phyloP scores from a whole-genome alignment of 139 green algal species.

The Micractinium conductrix region DNA sequence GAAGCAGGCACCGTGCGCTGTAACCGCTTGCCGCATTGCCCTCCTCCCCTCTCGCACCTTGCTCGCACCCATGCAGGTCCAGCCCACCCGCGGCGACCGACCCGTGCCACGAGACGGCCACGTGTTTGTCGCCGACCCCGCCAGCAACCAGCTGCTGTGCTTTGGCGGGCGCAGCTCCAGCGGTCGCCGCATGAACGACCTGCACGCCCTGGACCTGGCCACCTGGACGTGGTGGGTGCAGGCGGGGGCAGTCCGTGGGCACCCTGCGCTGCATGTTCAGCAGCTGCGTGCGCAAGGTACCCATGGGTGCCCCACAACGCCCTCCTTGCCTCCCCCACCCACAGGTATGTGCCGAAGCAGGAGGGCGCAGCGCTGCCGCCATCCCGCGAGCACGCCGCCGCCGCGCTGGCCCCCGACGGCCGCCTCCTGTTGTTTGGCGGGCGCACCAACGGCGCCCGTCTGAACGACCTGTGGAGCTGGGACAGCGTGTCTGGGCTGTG shows the following conservation, averaged over 20 bases:
- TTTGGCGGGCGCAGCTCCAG: slow-evolving; percentile 78
- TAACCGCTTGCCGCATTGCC: too few species aligned
- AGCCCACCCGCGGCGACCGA: slow-evolving; percentile 67
- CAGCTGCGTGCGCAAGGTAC: too few species aligned
- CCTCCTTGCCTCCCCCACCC: too few species aligned
- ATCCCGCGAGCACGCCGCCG: slow-evolving; percentile 63
- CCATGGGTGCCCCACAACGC: too few species aligned
- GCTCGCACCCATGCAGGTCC: not conserved
- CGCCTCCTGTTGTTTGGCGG: slow-evolving; percentile 82
- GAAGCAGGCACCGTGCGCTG: too few species aligned
- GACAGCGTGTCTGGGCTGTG: not conserved
- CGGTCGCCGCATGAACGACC: slow-evolving; percentile 78
- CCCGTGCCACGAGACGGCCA: slow-evolving; percentile 66
- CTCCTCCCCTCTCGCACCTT: not conserved
- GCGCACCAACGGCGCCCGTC: slow-evolving; percentile 15
- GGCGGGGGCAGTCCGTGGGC: too few species aligned
- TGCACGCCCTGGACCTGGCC: slow-evolving; percentile 82
- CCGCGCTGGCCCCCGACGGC: slow-evolving; percentile 57
- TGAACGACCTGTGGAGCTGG: slow-evolving; percentile 15
- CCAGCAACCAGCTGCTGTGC: slow-evolving; percentile 62
- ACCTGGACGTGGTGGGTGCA: slow-evolving; percentile 63
- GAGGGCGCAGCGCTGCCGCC: slow-evolving; percentile 54
- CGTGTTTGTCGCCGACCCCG: slow-evolving; percentile 47
- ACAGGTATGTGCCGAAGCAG: slow-evolving; percentile 39
- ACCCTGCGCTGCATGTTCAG: too few species aligned